Evolutionary conservation across 2,329 filamentous ascomycete genomes (phyloP).

Genomic region (Alternaria sp.): DNA sequence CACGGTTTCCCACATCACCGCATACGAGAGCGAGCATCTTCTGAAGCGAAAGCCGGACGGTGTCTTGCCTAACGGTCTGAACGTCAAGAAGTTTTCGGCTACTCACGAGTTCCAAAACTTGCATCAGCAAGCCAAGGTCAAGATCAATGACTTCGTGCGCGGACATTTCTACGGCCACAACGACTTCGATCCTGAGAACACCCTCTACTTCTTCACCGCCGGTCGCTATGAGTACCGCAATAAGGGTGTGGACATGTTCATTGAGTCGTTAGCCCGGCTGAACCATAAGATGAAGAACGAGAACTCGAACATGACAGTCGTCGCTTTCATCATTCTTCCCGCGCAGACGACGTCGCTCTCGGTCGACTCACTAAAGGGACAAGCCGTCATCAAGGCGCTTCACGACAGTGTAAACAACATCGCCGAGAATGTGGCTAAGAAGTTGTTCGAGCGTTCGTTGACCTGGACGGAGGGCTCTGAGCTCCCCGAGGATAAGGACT

Average conservation of each 20-base stretch:
- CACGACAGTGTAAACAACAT: constrained; percentile 93
- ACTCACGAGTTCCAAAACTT: constrained; percentile 99
- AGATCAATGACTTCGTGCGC: constrained; percentile 97
- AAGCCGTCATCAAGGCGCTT: constrained; percentile 96
- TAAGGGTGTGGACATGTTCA: constrained; percentile 99
- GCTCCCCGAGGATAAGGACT: constrained; percentile 94
- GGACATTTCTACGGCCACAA: constrained; percentile 99
- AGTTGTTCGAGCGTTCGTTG: constrained; percentile 92
- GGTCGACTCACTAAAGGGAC: constrained; percentile 93
- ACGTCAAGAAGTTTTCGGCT: constrained; percentile 97
- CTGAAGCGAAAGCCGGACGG: constrained; percentile 98
- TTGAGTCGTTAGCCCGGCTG: constrained; percentile 90
- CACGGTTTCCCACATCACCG: constrained; percentile 97
- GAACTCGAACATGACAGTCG: constrained; percentile 90
- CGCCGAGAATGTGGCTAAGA: constrained; percentile 88
- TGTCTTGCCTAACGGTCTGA: constrained; percentile 93
- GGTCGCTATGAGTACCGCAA: constrained; percentile 98
- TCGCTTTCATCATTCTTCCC: constrained; percentile 98
- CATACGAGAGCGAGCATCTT: constrained; percentile 96
- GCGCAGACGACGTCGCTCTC: constrained; percentile 94
- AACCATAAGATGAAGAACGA: constrained; percentile 89
- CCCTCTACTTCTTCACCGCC: constrained; percentile 95
- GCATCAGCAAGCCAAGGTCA: constrained; percentile 94
- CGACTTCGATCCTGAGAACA: constrained; percentile 96
- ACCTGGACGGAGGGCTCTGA: constrained; percentile 95